Evolutionary conservation across 345 rosid genomes (phyloP).

Genomic region (Euphorbia pulcherrima): DNA sequence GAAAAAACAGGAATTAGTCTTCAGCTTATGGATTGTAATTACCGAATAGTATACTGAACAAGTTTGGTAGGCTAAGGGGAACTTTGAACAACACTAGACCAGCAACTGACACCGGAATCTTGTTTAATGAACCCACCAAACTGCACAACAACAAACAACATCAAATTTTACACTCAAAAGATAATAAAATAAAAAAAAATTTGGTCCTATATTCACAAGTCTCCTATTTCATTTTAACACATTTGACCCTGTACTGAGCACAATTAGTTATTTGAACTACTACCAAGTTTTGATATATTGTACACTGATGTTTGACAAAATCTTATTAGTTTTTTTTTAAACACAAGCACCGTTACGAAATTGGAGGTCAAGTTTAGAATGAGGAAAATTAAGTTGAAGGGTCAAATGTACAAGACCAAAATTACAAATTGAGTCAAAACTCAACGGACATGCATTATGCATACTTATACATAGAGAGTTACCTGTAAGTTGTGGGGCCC

Average conservation of each 20-base stretch:
- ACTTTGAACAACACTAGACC: slow-evolving; percentile 74
- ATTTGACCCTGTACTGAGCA: no score
- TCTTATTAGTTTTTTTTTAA: no score
- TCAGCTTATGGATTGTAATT: slow-evolving; percentile 20
- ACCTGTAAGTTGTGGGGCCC: slow-evolving; percentile 92
- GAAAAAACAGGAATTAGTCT: neutral
- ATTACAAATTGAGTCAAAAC: no score
- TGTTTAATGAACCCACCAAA: slow-evolving; percentile 85
- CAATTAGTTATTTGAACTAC: no score
- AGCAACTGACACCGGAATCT: slow-evolving; percentile 77
- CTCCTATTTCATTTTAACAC: neutral
- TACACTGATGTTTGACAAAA: no score
- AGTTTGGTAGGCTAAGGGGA: slow-evolving; percentile 66
- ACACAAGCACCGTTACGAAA: neutral
- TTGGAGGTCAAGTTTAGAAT: neutral
- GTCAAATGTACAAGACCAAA: no score
- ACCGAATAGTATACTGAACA: slow-evolving; percentile 88
- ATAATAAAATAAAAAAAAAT: no score
- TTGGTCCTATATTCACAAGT: neutral
- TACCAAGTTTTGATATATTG: no score
- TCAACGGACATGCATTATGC: no score
- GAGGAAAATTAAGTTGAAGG: no score
- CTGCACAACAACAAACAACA: slow-evolving; percentile 32
- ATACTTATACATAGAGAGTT: no score
- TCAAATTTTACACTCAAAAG: neutral